Conservation (phyloP, 306 rosid species). For the Gynostemma pentaphyllum region DNA sequence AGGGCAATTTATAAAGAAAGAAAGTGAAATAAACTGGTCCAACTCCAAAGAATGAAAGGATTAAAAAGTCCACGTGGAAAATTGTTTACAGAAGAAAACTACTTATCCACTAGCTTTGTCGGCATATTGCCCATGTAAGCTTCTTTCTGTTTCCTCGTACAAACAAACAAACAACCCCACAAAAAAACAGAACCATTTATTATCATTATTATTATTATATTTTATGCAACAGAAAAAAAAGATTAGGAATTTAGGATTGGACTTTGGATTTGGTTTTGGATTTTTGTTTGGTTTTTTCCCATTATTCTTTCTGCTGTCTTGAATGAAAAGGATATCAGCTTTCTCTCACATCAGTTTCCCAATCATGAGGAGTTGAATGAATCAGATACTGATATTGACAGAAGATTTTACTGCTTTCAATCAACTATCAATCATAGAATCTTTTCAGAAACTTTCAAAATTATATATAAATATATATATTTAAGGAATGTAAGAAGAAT, state of each 20-base stretch:
- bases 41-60: background rate
- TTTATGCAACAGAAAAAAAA: too few relatives aligned
- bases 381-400: conserved; percentile 24
- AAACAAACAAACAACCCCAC: conserved; percentile 11
- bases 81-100: too few relatives aligned
- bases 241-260: background rate
- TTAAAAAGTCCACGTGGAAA: too few relatives aligned
- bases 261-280: background rate
- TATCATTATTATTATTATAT: too few relatives aligned
- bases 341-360: conserved; percentile 20
- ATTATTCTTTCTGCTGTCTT: background rate
- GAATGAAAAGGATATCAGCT: background rate
- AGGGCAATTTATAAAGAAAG: too few relatives aligned
- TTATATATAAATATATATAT: conserved; percentile 4
- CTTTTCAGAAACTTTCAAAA: conserved; percentile 2
- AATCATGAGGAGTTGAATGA: conserved; percentile 13
- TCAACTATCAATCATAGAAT: conserved; percentile 4
- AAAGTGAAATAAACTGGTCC: too few relatives aligned
- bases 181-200: conserved; percentile 6
- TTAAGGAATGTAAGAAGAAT: conserved; percentile 1
- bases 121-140: background rate
- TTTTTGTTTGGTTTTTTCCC: background rate
- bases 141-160: conserved; percentile 14
- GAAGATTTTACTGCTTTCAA: conserved; percentile 1
- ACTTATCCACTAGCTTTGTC: conserved; percentile 2